A percentile compares a stretch with the other conserved stretches of the same genome.
Conservation (phyloP, 495 filamentous ascomycete genomes). For the Wilcoxina mikolae region DNA sequence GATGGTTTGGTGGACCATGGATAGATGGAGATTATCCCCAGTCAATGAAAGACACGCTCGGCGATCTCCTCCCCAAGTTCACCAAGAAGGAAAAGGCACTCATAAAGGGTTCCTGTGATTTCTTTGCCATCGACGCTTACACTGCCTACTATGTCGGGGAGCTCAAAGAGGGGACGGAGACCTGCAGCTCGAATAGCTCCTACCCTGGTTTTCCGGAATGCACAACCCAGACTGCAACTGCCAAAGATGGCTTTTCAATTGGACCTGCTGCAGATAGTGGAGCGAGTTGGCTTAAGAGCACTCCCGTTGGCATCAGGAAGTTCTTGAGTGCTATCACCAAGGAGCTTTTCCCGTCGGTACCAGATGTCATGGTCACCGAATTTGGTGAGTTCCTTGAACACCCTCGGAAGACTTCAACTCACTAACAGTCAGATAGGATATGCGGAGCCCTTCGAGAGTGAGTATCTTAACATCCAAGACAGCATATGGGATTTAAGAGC, state of each 20-base stretch:
- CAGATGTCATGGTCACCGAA: constrained; percentile 34
- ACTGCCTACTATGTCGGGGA: constrained; percentile 28
- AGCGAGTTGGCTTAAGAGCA: constrained; percentile 32
- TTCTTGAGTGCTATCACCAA: constrained; percentile 34
- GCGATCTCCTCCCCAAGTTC: constrained; percentile 30
- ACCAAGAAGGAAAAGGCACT: constrained; percentile 30
- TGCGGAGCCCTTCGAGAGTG: constrained; percentile 34
- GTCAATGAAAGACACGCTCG: constrained; percentile 32
- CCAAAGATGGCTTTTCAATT: constrained; percentile 29
- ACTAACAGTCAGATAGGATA: too few species aligned
- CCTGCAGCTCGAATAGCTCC: constrained; percentile 31
- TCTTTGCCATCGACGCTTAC: constrained; percentile 34
- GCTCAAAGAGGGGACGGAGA: constrained; percentile 23
- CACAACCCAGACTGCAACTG: constrained; percentile 17
- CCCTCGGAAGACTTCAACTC: too few species aligned
- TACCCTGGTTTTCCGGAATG: constrained; percentile 33
- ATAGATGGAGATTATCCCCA: constrained; percentile 33
- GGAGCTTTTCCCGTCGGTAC: constrained; percentile 33
- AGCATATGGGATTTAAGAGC: constrained; percentile 33
- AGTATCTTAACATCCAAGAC: constrained; percentile 27
- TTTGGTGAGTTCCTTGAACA: too few species aligned
- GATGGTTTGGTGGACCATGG: constrained; percentile 37
- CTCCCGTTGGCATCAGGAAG: constrained; percentile 31
- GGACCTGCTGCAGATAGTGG: constrained; percentile 33
- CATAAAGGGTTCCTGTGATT: constrained; percentile 36